Evolutionary conservation across 179 eudicot genomes (phyloP).

Genomic region (Vitellaria paradoxa): DNA sequence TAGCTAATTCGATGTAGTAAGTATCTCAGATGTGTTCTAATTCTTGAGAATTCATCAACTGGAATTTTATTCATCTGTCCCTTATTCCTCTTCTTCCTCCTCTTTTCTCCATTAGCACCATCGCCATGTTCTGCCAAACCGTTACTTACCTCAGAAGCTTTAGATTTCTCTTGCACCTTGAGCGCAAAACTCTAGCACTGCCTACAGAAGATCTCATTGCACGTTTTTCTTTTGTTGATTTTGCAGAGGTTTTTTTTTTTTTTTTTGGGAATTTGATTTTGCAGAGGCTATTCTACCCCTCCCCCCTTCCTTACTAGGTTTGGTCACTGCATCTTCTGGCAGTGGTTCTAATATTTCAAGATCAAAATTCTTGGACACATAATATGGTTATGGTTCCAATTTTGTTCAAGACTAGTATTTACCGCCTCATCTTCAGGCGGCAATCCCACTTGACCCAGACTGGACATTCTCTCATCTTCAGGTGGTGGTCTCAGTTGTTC

Average conservation of each 20-base stretch:
- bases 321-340: slow-evolving; percentile 18
- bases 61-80: slow-evolving; percentile 32
- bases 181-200: slow-evolving; percentile 41
- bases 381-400: slow-evolving; percentile 14
- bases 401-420: slow-evolving; percentile 17
- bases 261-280: slow-evolving; percentile 25
- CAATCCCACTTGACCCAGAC: slow-evolving; percentile 15
- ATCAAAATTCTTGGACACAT: slow-evolving; percentile 8
- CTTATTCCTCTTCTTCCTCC: slow-evolving; percentile 45
- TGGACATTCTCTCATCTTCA: slow-evolving; percentile 18
- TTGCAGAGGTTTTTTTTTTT: slow-evolving; percentile 26
- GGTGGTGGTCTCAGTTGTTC: neutral
- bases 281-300: slow-evolving; percentile 21
- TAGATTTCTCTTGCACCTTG: slow-evolving; percentile 47
- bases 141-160: slow-evolving; percentile 30
- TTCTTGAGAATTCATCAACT: slow-evolving; percentile 55
- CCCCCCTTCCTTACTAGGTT: slow-evolving; percentile 12
- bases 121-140: slow-evolving; percentile 32
- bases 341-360: slow-evolving; percentile 16
- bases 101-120: slow-evolving; percentile 31
- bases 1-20: slow-evolving; percentile 55
- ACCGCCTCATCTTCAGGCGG: slow-evolving; percentile 11
- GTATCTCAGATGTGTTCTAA: slow-evolving; percentile 63
- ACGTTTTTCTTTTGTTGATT: slow-evolving; percentile 27
- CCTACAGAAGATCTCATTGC: slow-evolving; percentile 26